Conservation (phyloP, 2,329 filamentous ascomycete species). For the Westerdykella aurantiaca region DNA sequence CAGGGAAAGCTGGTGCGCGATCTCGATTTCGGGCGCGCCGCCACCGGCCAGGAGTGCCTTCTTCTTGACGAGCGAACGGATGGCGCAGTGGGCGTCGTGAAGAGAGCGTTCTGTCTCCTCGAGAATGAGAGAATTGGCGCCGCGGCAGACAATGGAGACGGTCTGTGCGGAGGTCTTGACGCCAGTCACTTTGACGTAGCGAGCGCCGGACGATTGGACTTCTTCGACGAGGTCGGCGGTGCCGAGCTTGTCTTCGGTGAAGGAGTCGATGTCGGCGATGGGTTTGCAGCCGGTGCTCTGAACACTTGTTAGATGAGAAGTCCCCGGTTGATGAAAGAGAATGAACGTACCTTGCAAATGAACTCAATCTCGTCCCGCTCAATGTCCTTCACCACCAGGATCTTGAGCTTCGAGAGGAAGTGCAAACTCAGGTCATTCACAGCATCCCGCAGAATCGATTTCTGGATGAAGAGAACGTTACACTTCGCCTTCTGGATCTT, state of each 20-base stretch:
- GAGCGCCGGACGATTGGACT: conserved; percentile 75
- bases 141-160: conserved; percentile 88
- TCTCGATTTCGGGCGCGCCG: conserved; percentile 93
- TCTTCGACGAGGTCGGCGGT: conserved; percentile 92
- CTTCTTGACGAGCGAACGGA: conserved; percentile 97
- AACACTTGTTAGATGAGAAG: conserved; percentile 5
- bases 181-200: conserved; percentile 92
- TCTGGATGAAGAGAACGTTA: conserved; percentile 96
- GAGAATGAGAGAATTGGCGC: conserved; percentile 88
- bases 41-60: conserved; percentile 97
- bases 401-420: conserved; percentile 95
- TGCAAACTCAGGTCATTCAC: conserved; percentile 97
- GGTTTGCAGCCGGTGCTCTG: conserved; percentile 93
- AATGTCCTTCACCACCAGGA: conserved; percentile 93
- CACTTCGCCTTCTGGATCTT: conserved; percentile 99
- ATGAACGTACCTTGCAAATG: conserved; percentile 68
- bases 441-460: conserved; percentile 94
- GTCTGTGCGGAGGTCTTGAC: conserved; percentile 80
- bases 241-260: conserved; percentile 96
- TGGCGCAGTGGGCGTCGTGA: conserved; percentile 95
- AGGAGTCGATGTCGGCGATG: conserved; percentile 95
- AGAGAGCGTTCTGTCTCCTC: conserved; percentile 96
- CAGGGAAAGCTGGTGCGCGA: conserved; percentile 78
- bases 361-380: conserved; percentile 99
- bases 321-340: too few relatives aligned